Evolutionary conservation across 257 asterid genomes (phyloP).

Genomic region (Solanum tacnaense): DNA sequence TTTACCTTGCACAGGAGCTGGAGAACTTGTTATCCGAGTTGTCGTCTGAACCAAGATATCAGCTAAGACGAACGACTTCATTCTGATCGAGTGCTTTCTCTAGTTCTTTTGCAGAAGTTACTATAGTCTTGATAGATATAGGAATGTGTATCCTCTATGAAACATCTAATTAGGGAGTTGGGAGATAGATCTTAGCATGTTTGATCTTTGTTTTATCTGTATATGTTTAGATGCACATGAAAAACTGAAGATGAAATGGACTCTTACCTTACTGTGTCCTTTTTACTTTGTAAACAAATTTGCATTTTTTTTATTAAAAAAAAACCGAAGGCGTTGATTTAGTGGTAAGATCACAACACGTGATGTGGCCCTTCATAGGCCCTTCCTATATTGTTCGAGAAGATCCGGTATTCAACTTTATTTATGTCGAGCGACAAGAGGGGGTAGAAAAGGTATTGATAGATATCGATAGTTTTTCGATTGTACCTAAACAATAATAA

Average conservation of each 20-base stretch:
- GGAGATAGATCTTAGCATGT: background rate
- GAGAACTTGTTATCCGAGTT: constrained; percentile 19
- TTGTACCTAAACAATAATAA: background rate
- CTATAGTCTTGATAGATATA: background rate
- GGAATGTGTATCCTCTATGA: background rate
- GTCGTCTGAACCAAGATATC: constrained; percentile 47
- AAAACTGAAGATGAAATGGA: background rate
- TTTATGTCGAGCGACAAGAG: background rate
- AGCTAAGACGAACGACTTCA: constrained; percentile 69
- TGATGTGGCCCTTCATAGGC: no score
- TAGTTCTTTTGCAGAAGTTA: background rate
- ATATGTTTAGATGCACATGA: background rate
- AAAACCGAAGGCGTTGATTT: background rate
- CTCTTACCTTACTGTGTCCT: background rate
- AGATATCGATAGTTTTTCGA: background rate
- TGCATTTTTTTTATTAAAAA: no score
- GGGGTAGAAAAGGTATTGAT: background rate
- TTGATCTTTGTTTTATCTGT: background rate
- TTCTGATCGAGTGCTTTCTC: constrained; percentile 18
- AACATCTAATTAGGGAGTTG: background rate
- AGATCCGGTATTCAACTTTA: no score
- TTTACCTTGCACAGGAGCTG: constrained; percentile 41
- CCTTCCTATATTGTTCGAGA: no score
- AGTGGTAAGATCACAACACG: background rate
- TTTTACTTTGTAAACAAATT: background rate